Percentiles rank a stretch among this genome's conserved stretches.
Evolutionary conservation across 805 yeast genomes (phyloP).

Genomic region (Candida pini): DNA sequence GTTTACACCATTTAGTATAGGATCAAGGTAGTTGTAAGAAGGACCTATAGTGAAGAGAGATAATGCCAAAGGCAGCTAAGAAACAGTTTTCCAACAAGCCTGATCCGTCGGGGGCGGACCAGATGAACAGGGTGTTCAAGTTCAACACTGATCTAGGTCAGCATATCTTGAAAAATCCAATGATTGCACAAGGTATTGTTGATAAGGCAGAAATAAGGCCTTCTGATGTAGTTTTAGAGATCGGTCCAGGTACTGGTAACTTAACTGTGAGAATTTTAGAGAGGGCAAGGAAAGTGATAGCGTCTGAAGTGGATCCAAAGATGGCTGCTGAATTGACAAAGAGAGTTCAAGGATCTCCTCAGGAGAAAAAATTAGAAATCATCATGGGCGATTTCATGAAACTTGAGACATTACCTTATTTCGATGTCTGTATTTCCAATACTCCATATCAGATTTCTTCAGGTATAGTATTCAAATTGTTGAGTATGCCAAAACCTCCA

Average conservation of each 20-base stretch:
- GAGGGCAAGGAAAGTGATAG: constrained; percentile 89
- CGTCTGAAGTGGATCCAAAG: constrained; percentile 98
- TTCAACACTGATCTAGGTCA: constrained; percentile 97
- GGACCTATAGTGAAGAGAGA: too few species aligned
- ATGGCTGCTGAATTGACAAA: constrained; percentile 99
- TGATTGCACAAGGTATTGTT: constrained; percentile 96
- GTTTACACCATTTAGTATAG: too few species aligned
- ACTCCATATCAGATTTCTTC: constrained; percentile 98
- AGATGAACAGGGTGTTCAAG: constrained; percentile 80
- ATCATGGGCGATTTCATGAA: constrained; percentile 94
- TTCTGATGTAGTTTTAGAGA: constrained; percentile 88
- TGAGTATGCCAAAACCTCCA: constrained; percentile 91
- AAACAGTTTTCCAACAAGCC: constrained; percentile 54
- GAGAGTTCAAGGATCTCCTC: constrained; percentile 96
- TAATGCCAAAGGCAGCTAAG: constrained; percentile 60
- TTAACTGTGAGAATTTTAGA: constrained; percentile 89
- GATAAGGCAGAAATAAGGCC: constrained; percentile 93
- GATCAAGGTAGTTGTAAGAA: too few species aligned
- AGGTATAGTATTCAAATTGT: constrained; percentile 87
- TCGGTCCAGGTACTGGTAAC: constrained; percentile 99
- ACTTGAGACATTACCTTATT: constrained; percentile 80
- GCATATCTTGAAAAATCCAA: constrained; percentile 92
- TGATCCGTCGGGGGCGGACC: constrained; percentile 58
- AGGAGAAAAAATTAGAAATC: constrained; percentile 85
- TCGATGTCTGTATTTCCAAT: constrained; percentile 93